Base-by-base conservation (phyloP, 2,329 filamentous ascomycete species). In the Penicillium oxalicum region DNA sequence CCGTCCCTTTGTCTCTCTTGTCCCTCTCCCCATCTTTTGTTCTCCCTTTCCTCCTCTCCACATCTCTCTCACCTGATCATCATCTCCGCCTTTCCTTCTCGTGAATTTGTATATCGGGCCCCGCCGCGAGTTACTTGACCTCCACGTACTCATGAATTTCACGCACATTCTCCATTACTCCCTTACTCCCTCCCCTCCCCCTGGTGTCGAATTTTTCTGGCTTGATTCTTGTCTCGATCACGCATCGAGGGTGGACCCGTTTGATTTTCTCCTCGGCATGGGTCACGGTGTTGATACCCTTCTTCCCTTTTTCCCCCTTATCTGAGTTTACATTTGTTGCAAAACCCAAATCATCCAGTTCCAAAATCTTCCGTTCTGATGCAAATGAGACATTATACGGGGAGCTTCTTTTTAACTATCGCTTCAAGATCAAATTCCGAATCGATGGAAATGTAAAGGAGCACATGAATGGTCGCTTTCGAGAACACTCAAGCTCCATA, bases 221-320 rank as follows among this genome's bases (percentile, higher is more conserved):
- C 41, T 45, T 40, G 35, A 28, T 47, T 51, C 38, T 37, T 48
- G 28, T 53, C 49, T 24, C n/a, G 27, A 34, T 37, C 43, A 47
- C 11, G 26, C 24, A 27, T 45, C 40, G 13, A 26, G 18, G 35
- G 40, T 55, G 52, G 55, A 18, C 32, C 37, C 53, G 44, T 42
- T 47, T 45, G 25, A 40, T 51, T 34, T 55, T 53, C 44, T 49
- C 49, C 47, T 35, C 55, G 68, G 65, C 67, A 69, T 69, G 67
- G 67, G 57, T 66, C 60, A 64, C 63, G 67, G 67, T 70, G 66
- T 70, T 70, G 67, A 70, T 70, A 70, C 67, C 67, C 67, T 66
- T 59, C 32, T 67, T 59, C 24, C 9, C 38, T 45, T 36, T 44
- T 7, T 26, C 52, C 57, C 55, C 45, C 59, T 61, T 58, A 56